These are phyloP conservation scores for Setaria italica DNA, from an alignment of 202 grass and related monocot genomes.

Conservation along the genomic window DNA sequence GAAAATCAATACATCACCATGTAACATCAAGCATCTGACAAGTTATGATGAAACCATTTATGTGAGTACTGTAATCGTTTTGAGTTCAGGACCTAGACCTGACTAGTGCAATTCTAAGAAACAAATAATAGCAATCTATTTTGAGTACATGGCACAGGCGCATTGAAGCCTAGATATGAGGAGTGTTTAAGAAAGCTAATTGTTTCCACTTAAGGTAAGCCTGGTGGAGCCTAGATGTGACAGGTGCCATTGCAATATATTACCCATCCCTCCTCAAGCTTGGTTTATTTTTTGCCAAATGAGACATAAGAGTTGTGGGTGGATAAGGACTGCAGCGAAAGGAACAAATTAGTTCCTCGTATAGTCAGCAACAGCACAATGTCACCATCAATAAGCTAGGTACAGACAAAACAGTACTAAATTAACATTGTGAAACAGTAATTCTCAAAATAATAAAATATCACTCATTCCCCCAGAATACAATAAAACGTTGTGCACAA, in stretches of 20 bases:
- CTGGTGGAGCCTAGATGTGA: not conserved
- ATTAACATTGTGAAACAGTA: conserved; percentile 34
- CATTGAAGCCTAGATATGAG: not conserved
- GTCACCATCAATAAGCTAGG: not conserved
- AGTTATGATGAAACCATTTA: conserved; percentile 2
- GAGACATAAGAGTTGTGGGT: not conserved
- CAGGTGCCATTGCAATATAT: not conserved
- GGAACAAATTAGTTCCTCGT: not conserved
- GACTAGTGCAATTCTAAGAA: not conserved
- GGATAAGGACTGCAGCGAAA: not conserved
- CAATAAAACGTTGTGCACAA: conserved; percentile 18
- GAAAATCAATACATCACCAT: conserved; percentile 5
- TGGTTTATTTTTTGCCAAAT: not conserved
- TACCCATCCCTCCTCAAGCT: not conserved
- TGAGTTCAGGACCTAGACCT: not conserved
- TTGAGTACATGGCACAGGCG: not conserved
- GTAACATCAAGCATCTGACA: not conserved
- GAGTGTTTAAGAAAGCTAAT: not conserved
- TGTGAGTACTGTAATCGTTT: not conserved
- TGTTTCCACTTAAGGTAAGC: not conserved
- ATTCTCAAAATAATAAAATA: conserved; percentile 9
- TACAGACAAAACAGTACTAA: not conserved
- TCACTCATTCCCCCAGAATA: not conserved
- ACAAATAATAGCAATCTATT: not conserved
- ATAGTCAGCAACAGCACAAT: not conserved